Percentiles rank a stretch among this genome's conserved stretches.
Evolutionary conservation across 352 stramenopile genomes (phyloP).

Genomic region (Phytophthora rubi): DNA sequence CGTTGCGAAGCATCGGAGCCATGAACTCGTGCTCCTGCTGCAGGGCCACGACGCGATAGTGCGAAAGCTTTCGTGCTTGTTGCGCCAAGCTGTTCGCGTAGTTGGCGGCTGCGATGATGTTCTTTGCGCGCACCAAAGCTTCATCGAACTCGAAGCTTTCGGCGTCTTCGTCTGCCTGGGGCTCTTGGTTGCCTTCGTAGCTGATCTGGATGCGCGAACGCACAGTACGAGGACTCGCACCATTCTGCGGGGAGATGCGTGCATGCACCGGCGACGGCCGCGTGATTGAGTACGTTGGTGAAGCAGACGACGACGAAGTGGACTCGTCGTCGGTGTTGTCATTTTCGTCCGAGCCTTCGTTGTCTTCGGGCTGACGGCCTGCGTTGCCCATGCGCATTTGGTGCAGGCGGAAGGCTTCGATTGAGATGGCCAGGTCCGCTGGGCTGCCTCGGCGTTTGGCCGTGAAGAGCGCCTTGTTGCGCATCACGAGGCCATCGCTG

Average conservation of each 20-base stretch:
- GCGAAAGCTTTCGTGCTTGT: conserved; percentile 72
- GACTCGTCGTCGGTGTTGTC: conserved; percentile 38
- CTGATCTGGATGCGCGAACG: conserved; percentile 30
- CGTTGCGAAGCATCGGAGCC: conserved; percentile 33
- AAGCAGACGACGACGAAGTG: conserved; percentile 34
- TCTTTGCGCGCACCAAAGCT: conserved; percentile 53
- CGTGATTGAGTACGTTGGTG: conserved; percentile 28
- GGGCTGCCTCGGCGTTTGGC: conserved; percentile 72
- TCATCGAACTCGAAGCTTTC: conserved; percentile 49
- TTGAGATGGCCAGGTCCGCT: conserved; percentile 76
- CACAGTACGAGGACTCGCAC: conserved; percentile 27
- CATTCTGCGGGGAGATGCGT: conserved; percentile 18
- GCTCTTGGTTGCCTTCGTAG: conserved; percentile 30
- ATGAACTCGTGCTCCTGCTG: conserved; percentile 67
- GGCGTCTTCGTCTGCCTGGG: background rate
- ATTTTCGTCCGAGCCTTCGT: conserved; percentile 57
- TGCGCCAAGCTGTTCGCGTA: conserved; percentile 75
- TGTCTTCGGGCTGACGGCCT: conserved; percentile 46
- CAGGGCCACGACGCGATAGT: conserved; percentile 66
- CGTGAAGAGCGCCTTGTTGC: conserved; percentile 66
- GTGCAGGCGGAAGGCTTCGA: conserved; percentile 76
- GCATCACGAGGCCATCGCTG: conserved; percentile 80
- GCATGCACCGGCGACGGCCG: conserved; percentile 8
- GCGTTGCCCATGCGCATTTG: conserved; percentile 63
- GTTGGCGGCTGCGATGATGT: conserved; percentile 69